phyloP scores from a whole-genome alignment of 495 filamentous ascomycete genomes.

The Aspergillus bridgeri region DNA sequence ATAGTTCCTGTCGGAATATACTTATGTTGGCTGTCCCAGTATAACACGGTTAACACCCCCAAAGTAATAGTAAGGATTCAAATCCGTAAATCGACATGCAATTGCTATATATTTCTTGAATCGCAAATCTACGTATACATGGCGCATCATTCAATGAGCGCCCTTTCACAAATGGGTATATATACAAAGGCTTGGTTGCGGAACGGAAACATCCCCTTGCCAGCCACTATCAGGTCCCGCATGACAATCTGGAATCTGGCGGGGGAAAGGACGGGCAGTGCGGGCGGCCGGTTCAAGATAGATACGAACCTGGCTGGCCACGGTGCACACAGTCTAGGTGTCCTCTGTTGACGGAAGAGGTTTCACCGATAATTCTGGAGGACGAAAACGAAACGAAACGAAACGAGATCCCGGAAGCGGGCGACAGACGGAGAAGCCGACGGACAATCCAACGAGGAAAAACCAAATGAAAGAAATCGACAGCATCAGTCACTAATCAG shows the following conservation, averaged over 20 bases:
- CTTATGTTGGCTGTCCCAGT: no score
- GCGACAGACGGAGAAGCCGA: background rate
- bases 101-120: background rate
- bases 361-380: background rate
- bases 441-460: background rate
- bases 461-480: background rate
- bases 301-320: no score
- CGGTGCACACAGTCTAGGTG: no score
- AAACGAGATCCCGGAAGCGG: background rate
- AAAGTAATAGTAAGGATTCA: no score
- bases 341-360: background rate
- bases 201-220: background rate
- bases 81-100: no score
- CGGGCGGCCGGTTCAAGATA: background rate
- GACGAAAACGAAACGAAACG: background rate
- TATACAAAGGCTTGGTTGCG: background rate
- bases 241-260: constrained; percentile 5
- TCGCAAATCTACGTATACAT: background rate
- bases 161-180: background rate
- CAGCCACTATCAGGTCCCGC: constrained; percentile 7
- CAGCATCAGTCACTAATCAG: background rate
- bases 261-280: background rate
- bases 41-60: no score
- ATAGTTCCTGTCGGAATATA: no score
- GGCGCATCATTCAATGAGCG: background rate